Percentiles rank a stretch among this genome's conserved stretches.
Conservation (phyloP, 495 filamentous ascomycete species). For the Daldinia bambusicola region DNA sequence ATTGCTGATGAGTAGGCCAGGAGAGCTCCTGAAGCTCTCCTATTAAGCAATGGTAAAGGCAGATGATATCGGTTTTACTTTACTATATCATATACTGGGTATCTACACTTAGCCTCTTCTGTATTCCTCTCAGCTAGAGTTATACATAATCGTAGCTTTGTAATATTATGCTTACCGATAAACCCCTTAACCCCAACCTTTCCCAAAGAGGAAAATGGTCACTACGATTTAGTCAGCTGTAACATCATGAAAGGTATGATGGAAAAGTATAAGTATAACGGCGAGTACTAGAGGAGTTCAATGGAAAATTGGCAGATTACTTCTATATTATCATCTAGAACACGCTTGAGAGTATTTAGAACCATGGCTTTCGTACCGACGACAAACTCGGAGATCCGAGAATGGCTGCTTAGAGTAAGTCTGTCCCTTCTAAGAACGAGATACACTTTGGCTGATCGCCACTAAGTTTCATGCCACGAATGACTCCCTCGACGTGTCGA, state of each 20-base stretch:
- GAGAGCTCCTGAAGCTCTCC: too few relatives aligned
- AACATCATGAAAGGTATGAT: neutral
- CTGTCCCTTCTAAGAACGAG: neutral
- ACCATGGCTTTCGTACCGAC: conserved; percentile 42
- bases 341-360: neutral
- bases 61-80: neutral
- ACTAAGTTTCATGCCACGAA: conserved; percentile 29
- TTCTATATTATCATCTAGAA: neutral
- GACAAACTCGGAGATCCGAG: conserved; percentile 26
- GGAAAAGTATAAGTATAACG: conserved; percentile 31
- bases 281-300: neutral
- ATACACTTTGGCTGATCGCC: conserved; percentile 3
- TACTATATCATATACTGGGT: neutral
- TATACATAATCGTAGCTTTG: neutral
- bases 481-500: conserved; percentile 34
- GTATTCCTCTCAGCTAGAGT: neutral
- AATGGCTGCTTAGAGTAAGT: conserved; percentile 36
- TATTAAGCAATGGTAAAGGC: neutral
- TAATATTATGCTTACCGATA: conserved; percentile 4
- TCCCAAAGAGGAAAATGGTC: conserved; percentile 43
- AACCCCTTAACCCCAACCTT: conserved; percentile 9
- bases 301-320: neutral
- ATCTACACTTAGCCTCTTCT: neutral
- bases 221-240: conserved; percentile 29
- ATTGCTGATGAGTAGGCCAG: too few relatives aligned